Evolutionary conservation across 2,329 filamentous ascomycete genomes (phyloP), one percentile per base, ranked within the genome.

Genomic region (Pyrenophora seminiperda): DNA sequence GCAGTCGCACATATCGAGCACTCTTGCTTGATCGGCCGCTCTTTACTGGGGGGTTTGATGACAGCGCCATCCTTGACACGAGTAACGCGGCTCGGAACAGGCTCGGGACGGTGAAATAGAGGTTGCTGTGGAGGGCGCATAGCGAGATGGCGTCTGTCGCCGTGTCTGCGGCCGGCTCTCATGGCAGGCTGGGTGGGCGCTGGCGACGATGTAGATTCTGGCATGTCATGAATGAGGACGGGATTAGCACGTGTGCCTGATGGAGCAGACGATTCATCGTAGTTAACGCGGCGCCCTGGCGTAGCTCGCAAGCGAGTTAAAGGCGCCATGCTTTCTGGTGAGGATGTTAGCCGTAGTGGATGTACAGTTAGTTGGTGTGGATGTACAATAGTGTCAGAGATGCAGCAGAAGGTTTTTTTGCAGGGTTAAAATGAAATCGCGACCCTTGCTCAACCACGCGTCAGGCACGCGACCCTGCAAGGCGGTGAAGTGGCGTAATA

Each of bases 1-100:
- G 34, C 30, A 3, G 22, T 31, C 5, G 39, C 54, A 33, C 65
- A 68, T 19, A 68, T 52, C 4, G 38, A 15, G 42, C 65, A 67
- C 18, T 65, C 59, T 22, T 43, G 59, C 37, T 53, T 54, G 9
- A 31, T 18, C 10, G 48, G 45, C 10, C 29, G 44, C n/a, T 47
- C 30, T 50, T 48, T 5, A n/a, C n/a, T n/a, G n/a, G n/a, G n/a
- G n/a, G 48, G 19, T 22, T 60, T 50, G 0, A 32, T 10, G 5
- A 48, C 22, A 19, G 19, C 32, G 1, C 45, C 41, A 10, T 30
- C 33, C 37, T 53, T 49, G 43, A 56, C 37, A 15, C 53, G 53
- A 14, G 13, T 11, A 11, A 30, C 30, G 11, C 14, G n/a, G 10
- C 33, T 42, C 14, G 11, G 10, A 10, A 20, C 14, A 11, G 14